Evolutionary conservation across 495 filamentous ascomycete species (phyloP).

Genomic region (Parmelia sp.): DNA sequence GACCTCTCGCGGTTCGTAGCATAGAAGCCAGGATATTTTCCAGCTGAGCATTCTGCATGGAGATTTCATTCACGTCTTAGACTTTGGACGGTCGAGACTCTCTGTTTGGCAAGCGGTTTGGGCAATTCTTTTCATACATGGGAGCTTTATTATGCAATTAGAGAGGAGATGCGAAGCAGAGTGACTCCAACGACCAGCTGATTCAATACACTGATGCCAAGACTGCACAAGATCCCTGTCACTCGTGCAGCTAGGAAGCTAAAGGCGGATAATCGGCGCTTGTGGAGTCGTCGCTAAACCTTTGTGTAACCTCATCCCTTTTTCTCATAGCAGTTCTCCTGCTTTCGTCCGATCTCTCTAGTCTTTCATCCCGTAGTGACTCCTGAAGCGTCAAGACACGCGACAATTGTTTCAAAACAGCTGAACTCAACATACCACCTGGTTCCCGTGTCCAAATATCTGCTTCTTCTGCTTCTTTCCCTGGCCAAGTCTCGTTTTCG

Average conservation of each 20-base stretch:
- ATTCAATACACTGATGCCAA: not conserved
- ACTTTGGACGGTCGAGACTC: too few species aligned
- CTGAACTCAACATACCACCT: not conserved
- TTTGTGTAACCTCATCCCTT: constrained; percentile 2
- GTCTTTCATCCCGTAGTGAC: not conserved
- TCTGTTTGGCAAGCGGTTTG: too few species aligned
- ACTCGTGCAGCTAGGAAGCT: not conserved
- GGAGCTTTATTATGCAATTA: not conserved
- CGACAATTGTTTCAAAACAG: not conserved
- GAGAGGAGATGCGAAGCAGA: not conserved
- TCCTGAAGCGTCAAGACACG: not conserved
- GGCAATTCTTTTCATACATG: too few species aligned
- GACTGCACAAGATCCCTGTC: not conserved
- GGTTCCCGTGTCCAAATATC: not conserved
- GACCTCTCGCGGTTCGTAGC: too few species aligned
- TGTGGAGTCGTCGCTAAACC: not conserved
- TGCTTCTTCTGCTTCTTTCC: not conserved
- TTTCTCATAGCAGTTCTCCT: not conserved
- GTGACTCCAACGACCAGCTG: not conserved
- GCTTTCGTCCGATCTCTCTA: not conserved
- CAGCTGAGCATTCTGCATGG: too few species aligned
- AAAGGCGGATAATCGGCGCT: constrained; percentile 3
- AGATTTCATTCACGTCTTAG: too few species aligned
- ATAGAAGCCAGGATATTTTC: too few species aligned
- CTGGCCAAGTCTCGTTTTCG: not conserved